A percentile compares a stretch with the other conserved stretches of the same genome.
phyloP scores from a whole-genome alignment of 1,139 yeast species.

The Geotrichum carabidarum region DNA sequence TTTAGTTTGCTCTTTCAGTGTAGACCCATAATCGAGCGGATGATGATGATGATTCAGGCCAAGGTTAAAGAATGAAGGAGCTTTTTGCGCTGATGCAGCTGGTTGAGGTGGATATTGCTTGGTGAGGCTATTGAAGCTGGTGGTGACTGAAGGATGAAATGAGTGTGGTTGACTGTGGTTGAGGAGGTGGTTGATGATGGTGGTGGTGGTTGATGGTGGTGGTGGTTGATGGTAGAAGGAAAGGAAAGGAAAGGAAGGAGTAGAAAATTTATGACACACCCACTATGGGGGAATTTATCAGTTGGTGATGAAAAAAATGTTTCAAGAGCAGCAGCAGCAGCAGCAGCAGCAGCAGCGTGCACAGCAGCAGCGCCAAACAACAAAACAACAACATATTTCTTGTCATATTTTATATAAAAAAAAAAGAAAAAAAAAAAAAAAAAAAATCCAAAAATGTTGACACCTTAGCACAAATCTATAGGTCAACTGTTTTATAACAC shows the following conservation, averaged over 20 bases:
- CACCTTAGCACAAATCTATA: no score
- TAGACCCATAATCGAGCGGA: neutral
- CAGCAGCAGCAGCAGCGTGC: no score
- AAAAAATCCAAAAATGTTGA: no score
- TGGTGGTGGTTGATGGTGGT: neutral
- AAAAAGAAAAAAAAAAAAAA: no score
- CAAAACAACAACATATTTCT: no score
- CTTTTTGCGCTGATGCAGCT: no score
- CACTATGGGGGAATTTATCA: neutral
- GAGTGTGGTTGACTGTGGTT: neutral
- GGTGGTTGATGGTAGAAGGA: neutral
- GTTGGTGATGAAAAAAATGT: neutral
- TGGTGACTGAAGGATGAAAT: neutral
- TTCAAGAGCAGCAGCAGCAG: no score
- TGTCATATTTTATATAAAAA: no score
- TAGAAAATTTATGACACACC: neutral
- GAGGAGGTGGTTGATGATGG: conserved; percentile 1
- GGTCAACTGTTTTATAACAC: no score
- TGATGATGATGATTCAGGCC: neutral
- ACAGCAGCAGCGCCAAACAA: no score
- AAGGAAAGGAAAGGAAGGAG: neutral
- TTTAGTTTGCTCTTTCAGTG: neutral
- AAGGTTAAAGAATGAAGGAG: neutral
- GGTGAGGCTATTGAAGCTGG: neutral
- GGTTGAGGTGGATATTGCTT: no score